phyloP scores from a whole-genome alignment of 768 basidiomycete species.

The Termitomyces sp. region DNA sequence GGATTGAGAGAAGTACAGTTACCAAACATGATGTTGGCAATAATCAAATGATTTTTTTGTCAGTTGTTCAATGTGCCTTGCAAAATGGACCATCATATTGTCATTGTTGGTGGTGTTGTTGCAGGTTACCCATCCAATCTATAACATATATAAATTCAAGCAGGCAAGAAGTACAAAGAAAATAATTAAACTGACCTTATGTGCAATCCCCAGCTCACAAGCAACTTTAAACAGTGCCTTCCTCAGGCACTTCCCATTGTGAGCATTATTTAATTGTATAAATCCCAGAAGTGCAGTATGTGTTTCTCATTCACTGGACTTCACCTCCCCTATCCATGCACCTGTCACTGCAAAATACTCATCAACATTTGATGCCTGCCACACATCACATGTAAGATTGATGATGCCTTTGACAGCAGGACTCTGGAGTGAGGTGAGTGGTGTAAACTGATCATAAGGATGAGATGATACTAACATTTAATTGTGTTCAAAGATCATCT shows the following conservation, averaged over 20 bases:
- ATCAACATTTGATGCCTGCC: conserved; percentile 36
- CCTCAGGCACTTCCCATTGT: conserved; percentile 32
- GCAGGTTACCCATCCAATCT: too few species aligned
- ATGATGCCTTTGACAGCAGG: conserved; percentile 12
- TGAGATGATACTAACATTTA: neutral
- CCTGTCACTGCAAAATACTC: conserved; percentile 25
- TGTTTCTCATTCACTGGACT: conserved; percentile 22
- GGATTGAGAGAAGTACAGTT: too few species aligned
- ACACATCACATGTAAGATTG: conserved; percentile 35
- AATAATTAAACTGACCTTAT: neutral
- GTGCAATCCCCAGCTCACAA: conserved; percentile 18
- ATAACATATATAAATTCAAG: too few species aligned
- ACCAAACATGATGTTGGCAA: too few species aligned
- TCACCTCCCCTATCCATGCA: conserved; percentile 25
- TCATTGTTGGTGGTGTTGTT: too few species aligned
- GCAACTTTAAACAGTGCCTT: conserved; percentile 35
- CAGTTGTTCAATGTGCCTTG: too few species aligned
- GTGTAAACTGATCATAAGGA: neutral
- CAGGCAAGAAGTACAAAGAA: too few species aligned
- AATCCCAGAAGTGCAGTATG: conserved; percentile 28
- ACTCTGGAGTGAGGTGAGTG: too few species aligned
- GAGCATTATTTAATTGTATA: conserved; percentile 36
- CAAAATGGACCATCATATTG: too few species aligned
- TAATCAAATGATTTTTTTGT: too few species aligned
- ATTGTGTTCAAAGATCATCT: neutral